Percentiles rank a stretch among this genome's conserved stretches.
These are phyloP conservation scores for Phylloboletellus chloephorus DNA, from an alignment of 1,284 basidiomycete genomes.

Conservation along the genomic window DNA sequence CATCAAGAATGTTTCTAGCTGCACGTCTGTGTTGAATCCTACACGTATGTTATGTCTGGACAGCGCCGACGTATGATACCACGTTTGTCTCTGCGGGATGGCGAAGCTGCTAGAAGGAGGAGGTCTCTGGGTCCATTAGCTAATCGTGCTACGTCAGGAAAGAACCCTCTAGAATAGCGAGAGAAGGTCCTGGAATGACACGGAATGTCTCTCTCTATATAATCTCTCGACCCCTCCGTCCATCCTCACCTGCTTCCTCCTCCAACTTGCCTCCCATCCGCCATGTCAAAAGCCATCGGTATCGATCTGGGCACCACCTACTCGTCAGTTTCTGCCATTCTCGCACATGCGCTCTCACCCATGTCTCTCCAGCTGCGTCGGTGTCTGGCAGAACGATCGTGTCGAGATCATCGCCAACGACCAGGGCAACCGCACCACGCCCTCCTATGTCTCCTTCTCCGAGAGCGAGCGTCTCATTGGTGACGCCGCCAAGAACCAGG, in stretches of 20 bases:
- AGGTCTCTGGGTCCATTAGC: slow-evolving; percentile 28
- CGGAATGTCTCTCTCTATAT: slow-evolving; percentile 34
- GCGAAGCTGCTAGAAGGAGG: slow-evolving; percentile 5
- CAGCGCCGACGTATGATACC: slow-evolving; percentile 19
- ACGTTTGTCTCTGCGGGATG: slow-evolving; percentile 1
- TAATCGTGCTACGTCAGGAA: slow-evolving; percentile 31
- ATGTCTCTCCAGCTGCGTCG: slow-evolving; percentile 59
- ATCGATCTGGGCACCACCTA: slow-evolving; percentile 89
- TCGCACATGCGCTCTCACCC: slow-evolving; percentile 9
- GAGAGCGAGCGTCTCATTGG: slow-evolving; percentile 92
- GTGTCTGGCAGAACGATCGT: slow-evolving; percentile 98
- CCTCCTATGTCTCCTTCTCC: slow-evolving; percentile 91
- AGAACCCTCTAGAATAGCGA: slow-evolving; percentile 34
- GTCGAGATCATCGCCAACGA: slow-evolving; percentile 98
- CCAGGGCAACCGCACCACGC: slow-evolving; percentile 96
- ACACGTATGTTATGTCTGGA: slow-evolving; percentile 23
- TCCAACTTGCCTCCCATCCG: slow-evolving; percentile 12
- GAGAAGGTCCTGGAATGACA: slow-evolving; percentile 36
- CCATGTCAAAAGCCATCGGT: slow-evolving; percentile 81
- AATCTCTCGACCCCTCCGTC: slow-evolving; percentile 16
- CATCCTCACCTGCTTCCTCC: slow-evolving; percentile 13
- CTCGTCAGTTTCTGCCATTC: slow-evolving; percentile 48
- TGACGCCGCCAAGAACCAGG: slow-evolving; percentile 95
- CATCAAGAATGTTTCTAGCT: slow-evolving; percentile 21
- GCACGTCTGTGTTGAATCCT: slow-evolving; percentile 19